Evolutionary conservation across 768 basidiomycete genomes (phyloP), one percentile per base, ranked within the genome.

Genomic region (Leccinum broughii): DNA sequence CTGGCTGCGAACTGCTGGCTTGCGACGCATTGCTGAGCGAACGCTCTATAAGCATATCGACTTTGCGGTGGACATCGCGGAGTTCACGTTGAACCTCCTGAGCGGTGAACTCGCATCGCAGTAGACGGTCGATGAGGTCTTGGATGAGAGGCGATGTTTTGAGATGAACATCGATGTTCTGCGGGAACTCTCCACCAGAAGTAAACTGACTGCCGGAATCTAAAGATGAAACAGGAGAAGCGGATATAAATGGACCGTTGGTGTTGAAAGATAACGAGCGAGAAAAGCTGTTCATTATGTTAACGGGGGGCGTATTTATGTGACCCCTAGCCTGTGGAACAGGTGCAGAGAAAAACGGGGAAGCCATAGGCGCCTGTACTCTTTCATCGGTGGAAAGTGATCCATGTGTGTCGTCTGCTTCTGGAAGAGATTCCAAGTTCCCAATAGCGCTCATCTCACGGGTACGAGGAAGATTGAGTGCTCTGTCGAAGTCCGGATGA

Each of bases 211-310:
- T 89, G 55, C 82, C 85, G 11, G 91, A 92, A 70, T 86, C 88
- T 65, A 89, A 69, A 11, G 91, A 93, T 8, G 91, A 92, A 20
- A 85, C 89, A 7, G 91, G 91, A 2, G 91, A 93, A 3, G 85
- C 80, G 3, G 90, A 89, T 4, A 80, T 77, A 66, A 83, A 80
- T 30, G 79, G 76, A 30, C 79, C 78, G 17, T 70, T 78, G 49
- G 72, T 70, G 60, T 79, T 78, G 67, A 80, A 80, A 4, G 81
- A 77, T 8, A 80, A 72, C 3, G 81, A 73, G 51, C 76, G 75
- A 41, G 75, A 72, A 64, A 64, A 69, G 61, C 57, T 73, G 55
- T 63, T 63, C 62, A 63, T 71, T 53, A 76, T 64, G 60, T 73
- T 62, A 24, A 83, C 76, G 15, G 84, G 84, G 10, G 83, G 84